These are phyloP conservation scores for Limtongia smithiae DNA, from an alignment of 805 yeast genomes.

Conservation along the genomic window DNA sequence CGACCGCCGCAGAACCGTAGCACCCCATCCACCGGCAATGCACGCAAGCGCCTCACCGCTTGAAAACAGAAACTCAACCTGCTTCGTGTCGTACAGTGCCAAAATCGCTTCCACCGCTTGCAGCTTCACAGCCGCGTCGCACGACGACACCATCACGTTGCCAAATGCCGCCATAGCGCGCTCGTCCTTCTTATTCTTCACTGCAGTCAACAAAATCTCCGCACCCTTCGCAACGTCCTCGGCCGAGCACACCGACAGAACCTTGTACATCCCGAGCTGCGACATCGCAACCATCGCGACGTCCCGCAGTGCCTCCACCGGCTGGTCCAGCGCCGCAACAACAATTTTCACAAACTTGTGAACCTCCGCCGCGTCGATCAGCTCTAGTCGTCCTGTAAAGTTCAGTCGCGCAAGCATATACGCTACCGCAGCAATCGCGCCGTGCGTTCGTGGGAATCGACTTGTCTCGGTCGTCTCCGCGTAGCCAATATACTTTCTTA, in stretches of 20 bases:
- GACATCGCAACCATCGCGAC: slow-evolving; percentile 31
- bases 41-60: slow-evolving; percentile 81
- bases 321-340: slow-evolving; percentile 4
- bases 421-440: slow-evolving; percentile 40
- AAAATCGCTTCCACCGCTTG: slow-evolving; percentile 45
- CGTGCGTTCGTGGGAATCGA: slow-evolving; percentile 18
- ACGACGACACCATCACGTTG: slow-evolving; percentile 45
- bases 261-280: slow-evolving; percentile 43
- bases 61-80: slow-evolving; percentile 69
- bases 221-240: slow-evolving; percentile 14
- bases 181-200: slow-evolving; percentile 54
- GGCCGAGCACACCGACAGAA: slow-evolving; percentile 31
- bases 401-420: slow-evolving; percentile 48
- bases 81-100: slow-evolving; percentile 61
- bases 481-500: not conserved
- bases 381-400: slow-evolving; percentile 36
- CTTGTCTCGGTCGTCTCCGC: not conserved
- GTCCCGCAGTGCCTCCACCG: slow-evolving; percentile 9
- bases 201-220: slow-evolving; percentile 24
- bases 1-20: slow-evolving; percentile 50
- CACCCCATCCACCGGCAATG: slow-evolving; percentile 71
- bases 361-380: slow-evolving; percentile 39
- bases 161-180: slow-evolving; percentile 56
- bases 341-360: slow-evolving; percentile 57
- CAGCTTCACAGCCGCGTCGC: slow-evolving; percentile 32